Evolutionary conservation across 257 asterid species (phyloP).

Genomic region (Solanum okadae): DNA sequence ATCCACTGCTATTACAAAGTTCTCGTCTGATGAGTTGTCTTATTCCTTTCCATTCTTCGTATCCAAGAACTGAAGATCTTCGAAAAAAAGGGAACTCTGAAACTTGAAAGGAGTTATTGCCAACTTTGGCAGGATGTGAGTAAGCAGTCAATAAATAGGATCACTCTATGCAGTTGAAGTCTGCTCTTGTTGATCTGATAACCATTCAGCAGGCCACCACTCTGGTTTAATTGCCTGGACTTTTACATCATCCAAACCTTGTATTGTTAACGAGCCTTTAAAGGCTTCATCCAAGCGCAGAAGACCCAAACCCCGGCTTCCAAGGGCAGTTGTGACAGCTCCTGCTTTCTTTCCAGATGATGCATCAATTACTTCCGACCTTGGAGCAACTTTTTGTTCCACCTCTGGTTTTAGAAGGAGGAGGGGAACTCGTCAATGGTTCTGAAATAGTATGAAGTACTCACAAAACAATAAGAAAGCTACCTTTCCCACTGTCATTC

Average conservation of each 20-base stretch:
- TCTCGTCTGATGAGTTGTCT: background rate
- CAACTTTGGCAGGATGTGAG: background rate
- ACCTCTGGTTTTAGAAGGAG: constrained; percentile 26
- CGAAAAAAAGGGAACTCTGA: background rate
- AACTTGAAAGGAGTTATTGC: background rate
- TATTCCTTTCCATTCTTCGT: background rate
- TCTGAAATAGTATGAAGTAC: background rate
- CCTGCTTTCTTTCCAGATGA: constrained; percentile 59
- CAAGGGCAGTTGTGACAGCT: constrained; percentile 60
- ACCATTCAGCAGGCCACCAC: constrained; percentile 97
- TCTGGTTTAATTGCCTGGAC: constrained; percentile 53
- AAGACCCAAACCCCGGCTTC: constrained; percentile 63
- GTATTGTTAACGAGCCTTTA: constrained; percentile 35
- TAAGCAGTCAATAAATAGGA: background rate
- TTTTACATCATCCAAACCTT: constrained; percentile 46
- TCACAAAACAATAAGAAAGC: background rate
- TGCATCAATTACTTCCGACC: constrained; percentile 41
- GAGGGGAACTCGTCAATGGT: background rate
- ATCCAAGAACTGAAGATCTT: background rate
- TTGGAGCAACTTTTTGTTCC: constrained; percentile 51
- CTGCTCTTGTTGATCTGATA: constrained; percentile 18
- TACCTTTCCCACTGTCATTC: constrained; percentile 46
- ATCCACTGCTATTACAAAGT: background rate
- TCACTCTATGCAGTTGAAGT: constrained; percentile 30
- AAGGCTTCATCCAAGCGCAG: constrained; percentile 60